Base-by-base conservation (phyloP, 1,284 basidiomycete species). In the Dichomitus squalens region DNA sequence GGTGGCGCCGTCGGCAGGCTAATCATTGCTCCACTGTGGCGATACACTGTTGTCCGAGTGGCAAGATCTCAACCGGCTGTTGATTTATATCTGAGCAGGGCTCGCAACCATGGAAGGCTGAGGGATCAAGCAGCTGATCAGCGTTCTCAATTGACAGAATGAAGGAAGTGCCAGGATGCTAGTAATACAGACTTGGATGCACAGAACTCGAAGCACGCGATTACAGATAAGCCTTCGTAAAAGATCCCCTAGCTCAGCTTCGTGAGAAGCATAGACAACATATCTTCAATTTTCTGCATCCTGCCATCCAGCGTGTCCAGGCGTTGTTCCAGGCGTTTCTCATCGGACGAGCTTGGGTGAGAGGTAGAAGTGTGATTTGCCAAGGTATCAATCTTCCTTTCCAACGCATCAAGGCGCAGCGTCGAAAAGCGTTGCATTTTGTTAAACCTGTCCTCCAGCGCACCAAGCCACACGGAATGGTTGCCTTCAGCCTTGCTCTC, bases 361-460 rank as follows among this genome's bases (percentile, higher is more conserved):
- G 2, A 16, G 12, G 25, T 25, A 23, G 23, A 21, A 11, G 27
- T 12, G 3, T 25, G 34, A 7, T 3, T 29, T 9, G 35, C 35
- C 23, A 59, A 29, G 21, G 12, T 27, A 36, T 51, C 36, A 7
- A 61, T 46, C 53, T 52, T 53, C 27, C 41, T 35, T 39, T 57
- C 52, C 35, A 62, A 20, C 46, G 55, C 40, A 12, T 63, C 58
- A 34, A 59, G 56, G 23, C 58, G 61, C 29, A 34, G 14, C 18
- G 41, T 38, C 8, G 55, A 59, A 12, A 31, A 46, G 9, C 23
- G 47, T 20, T 48, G 50, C 23, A 63, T 23, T 3, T 36, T 38
- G 27, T 53, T 55, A 31, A 63, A 29, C 44, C 47, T 59, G 12
- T 12, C 40, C 39, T 63, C 61, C 23, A 62, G 41, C 3, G 20